Evolutionary conservation across 257 asterid species (phyloP).

Genomic region (Jaltomata sinuosa): DNA sequence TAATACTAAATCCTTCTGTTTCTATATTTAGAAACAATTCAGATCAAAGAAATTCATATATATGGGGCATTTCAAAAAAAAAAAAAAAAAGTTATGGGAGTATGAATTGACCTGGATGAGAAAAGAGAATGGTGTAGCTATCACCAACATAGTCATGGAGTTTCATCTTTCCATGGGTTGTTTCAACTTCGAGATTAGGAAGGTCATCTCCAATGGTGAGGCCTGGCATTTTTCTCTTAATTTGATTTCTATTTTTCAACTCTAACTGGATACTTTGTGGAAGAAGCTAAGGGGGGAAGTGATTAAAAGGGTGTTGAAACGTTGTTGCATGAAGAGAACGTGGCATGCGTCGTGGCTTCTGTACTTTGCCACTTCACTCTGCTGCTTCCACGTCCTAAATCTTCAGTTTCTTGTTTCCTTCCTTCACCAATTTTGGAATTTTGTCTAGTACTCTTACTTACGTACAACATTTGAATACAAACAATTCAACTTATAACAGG

Average conservation of each 20-base stretch:
- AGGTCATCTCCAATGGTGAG: constrained; percentile 74
- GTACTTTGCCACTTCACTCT: neutral
- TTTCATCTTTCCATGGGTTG: constrained; percentile 68
- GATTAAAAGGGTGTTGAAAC: neutral
- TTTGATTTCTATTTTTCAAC: neutral
- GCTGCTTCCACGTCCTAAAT: constrained; percentile 24
- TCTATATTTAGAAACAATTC: no score
- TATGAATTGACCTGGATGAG: constrained; percentile 52
- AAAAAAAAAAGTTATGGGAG: neutral
- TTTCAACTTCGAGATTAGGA: constrained; percentile 63
- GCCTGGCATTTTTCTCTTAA: constrained; percentile 50
- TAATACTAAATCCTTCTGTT: no score
- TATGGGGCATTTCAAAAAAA: neutral
- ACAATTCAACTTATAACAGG: neutral
- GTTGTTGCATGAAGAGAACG: constrained; percentile 22
- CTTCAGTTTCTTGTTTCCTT: neutral
- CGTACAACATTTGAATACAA: neutral
- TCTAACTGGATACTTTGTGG: neutral
- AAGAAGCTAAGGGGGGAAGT: neutral
- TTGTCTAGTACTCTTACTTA: neutral
- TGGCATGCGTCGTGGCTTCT: constrained; percentile 23
- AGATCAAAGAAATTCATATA: no score
- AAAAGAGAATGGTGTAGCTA: constrained; percentile 60
- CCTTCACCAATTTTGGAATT: neutral
- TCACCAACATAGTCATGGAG: constrained; percentile 62